Evolutionary conservation across 2,329 filamentous ascomycete genomes (phyloP).

Genomic region (Calcarisporium arbuscula): DNA sequence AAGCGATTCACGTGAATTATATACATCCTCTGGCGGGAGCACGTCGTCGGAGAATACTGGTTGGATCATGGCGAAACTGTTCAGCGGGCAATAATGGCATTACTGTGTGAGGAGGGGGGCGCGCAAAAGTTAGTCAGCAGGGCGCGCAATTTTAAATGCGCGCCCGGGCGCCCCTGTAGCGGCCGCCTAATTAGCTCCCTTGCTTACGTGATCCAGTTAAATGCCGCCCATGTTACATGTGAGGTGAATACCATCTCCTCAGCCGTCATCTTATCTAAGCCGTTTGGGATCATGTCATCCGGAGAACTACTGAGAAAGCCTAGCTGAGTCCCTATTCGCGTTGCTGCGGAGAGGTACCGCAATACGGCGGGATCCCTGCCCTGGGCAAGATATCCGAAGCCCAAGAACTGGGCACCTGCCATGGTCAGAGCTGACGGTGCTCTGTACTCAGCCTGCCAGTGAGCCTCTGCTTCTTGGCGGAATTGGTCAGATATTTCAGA

Average conservation of each 20-base stretch:
- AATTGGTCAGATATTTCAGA: conserved; percentile 16
- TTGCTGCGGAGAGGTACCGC: conserved; percentile 20
- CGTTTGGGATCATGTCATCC: background rate
- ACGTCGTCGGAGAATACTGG: no score
- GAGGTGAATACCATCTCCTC: conserved; percentile 9
- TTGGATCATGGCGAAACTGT: no score
- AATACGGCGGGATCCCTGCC: conserved; percentile 28
- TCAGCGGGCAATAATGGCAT: no score
- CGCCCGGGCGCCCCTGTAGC: no score
- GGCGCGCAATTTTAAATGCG: no score
- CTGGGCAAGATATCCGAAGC: conserved; percentile 25
- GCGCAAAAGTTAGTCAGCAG: no score
- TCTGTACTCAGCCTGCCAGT: conserved; percentile 15
- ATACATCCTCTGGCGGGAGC: no score
- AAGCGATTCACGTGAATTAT: no score
- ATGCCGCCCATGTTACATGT: conserved; percentile 23
- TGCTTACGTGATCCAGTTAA: conserved; percentile 32
- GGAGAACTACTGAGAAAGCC: conserved; percentile 20
- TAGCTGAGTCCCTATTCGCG: conserved; percentile 22
- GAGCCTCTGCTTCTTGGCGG: conserved; percentile 18
- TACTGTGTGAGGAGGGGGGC: no score
- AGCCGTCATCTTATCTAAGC: conserved; percentile 3
- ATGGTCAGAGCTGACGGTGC: conserved; percentile 19
- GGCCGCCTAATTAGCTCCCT: no score
- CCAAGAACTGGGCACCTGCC: conserved; percentile 25